Evolutionary conservation across 371 early-diverging fungal genomes (phyloP).

Genomic region (Circinella minor): DNA sequence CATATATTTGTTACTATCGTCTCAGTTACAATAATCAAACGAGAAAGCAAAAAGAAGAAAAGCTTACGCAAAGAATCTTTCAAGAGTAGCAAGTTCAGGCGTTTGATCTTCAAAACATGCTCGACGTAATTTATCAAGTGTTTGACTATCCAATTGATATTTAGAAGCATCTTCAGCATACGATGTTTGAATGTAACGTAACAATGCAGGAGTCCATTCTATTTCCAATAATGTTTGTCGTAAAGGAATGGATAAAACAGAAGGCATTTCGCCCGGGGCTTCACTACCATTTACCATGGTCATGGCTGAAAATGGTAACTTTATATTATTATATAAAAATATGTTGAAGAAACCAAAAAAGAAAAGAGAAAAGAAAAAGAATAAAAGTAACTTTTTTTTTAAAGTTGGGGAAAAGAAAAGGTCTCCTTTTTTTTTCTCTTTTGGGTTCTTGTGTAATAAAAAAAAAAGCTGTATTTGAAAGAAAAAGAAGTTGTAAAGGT

Average conservation of each 20-base stretch:
- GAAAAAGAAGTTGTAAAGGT: no score
- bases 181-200: constrained; percentile 40
- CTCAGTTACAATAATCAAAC: no score
- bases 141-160: constrained; percentile 34
- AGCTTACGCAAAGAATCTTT: constrained; percentile 34
- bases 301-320: neutral
- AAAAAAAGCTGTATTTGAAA: neutral
- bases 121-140: constrained; percentile 37
- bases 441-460: no score
- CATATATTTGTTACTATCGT: neutral
- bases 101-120: constrained; percentile 17
- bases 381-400: no score
- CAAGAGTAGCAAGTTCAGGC: constrained; percentile 24
- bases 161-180: constrained; percentile 43
- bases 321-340: neutral
- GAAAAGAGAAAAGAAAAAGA: constrained; percentile 1
- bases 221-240: constrained; percentile 22
- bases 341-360: neutral
- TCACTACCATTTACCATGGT: neutral
- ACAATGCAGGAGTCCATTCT: constrained; percentile 32
- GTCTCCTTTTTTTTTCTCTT: no score
- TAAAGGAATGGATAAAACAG: constrained; percentile 22
- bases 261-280: constrained; percentile 17
- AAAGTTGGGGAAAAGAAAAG: no score
- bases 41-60: neutral